Evolutionary conservation across 495 filamentous ascomycete genomes (phyloP), one percentile per base, ranked within the genome.

Genomic region (Neurospora sp.): DNA sequence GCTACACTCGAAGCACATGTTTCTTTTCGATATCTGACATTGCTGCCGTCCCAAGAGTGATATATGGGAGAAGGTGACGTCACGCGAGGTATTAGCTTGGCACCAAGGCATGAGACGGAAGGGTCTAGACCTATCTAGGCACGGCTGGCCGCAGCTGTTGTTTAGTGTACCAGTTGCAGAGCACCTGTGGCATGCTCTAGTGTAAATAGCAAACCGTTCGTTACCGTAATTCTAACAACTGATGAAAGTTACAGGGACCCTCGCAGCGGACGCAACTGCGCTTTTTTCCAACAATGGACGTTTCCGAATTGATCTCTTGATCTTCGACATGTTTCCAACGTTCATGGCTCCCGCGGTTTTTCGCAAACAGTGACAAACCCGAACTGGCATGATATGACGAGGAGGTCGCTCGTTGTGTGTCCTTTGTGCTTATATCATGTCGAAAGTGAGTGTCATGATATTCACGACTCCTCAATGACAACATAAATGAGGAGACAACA

Each of bases 71-170:
- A 27, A 59, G 20, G 53, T 65, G 53, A 65, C 53, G 53, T 65
- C 53, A 35, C n/a, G n/a, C n/a, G n/a, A n/a, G n/a, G n/a, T n/a
- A n/a, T n/a, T n/a, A n/a, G n/a, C n/a, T n/a, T n/a, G n/a, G n/a
- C 22, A 59, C 1, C 0, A 20, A 48, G 7, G 1, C 3, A 0
- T 12, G 41, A 48, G 0, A 35, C n/a, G n/a, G n/a, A n/a, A n/a
- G 12, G 12, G 53, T 61, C 53, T 61, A 12, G 53, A 61, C 53
- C 45, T 22, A 20, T 22, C 45, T 9, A 53, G 45, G 9, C 42
- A n/a, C 42, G 42, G 42, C 45, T 45, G 42, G 42, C 42, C 42
- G 1, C 42, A 20, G 42, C 42, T 59, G 48, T 14, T 59, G 27
- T 31, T 27, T 22, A 27, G 22, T 27, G 22, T 12, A 53, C n/a